These are phyloP conservation scores for Ziziphus jujuba DNA, from an alignment of 306 rosid genomes.

Conservation along the genomic window DNA sequence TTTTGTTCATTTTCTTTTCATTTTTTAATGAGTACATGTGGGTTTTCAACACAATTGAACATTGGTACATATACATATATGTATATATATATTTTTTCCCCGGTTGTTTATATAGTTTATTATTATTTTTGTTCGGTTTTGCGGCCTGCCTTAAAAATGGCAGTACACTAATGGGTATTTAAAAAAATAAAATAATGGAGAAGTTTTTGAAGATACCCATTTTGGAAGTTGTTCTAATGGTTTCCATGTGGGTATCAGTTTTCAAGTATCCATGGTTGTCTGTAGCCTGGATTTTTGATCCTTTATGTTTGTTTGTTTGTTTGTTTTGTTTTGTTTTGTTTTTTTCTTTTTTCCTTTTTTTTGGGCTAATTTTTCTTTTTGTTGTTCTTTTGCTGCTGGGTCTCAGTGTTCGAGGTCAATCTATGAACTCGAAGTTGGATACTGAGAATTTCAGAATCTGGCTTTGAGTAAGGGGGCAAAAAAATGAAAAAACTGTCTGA, in stretches of 20 bases:
- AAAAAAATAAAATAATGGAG: not conserved
- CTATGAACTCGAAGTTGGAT: conserved; percentile 7
- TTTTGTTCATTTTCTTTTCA: not conserved
- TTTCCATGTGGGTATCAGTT: conserved; percentile 32
- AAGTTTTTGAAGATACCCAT: conserved; percentile 12
- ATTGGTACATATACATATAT: no score
- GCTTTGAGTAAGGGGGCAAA: no score
- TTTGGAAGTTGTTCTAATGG: conserved; percentile 23
- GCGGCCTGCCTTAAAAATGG: not conserved
- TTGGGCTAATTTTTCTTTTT: no score
- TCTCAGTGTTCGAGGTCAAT: conserved; percentile 29
- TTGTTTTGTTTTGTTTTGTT: no score
- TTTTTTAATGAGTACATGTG: conserved; percentile 38
- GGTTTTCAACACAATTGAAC: not conserved
- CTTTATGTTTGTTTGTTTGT: conserved; percentile 3
- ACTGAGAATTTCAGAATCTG: conserved; percentile 22
- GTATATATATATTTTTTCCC: no score
- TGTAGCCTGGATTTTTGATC: conserved; percentile 5
- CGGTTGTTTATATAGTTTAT: conserved; percentile 23
- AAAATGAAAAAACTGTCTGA: not conserved
- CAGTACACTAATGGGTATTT: not conserved
- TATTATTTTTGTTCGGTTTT: conserved; percentile 26
- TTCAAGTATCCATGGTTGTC: conserved; percentile 23
- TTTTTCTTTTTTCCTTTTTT: no score
- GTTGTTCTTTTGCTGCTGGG: conserved; percentile 19